Evolutionary conservation across 805 yeast genomes (phyloP).

Genomic region (Suhomyces kilbournensis): DNA sequence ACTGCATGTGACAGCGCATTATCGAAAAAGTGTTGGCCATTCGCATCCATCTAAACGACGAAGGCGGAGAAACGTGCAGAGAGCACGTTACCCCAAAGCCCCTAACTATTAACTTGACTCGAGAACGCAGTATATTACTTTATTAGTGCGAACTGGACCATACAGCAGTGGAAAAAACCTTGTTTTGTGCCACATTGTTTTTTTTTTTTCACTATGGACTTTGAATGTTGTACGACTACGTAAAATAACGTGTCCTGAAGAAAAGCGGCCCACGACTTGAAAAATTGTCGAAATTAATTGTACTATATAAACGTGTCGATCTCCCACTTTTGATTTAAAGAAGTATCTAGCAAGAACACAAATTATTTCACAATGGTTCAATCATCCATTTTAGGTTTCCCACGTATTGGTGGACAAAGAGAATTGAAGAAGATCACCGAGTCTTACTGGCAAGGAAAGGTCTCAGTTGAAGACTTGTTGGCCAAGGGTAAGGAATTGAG

Average conservation of each 20-base stretch:
- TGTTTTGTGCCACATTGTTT: not conserved
- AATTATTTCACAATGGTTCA: constrained; percentile 66
- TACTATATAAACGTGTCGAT: constrained; percentile 3
- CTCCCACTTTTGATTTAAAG: not conserved
- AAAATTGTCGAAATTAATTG: not conserved
- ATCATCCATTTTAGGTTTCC: constrained; percentile 98
- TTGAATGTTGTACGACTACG: constrained; percentile 1
- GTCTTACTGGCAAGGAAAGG: constrained; percentile 98
- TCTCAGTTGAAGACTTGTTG: constrained; percentile 78
- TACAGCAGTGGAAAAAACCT: not conserved
- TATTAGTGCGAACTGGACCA: not conserved
- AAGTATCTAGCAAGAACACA: not conserved
- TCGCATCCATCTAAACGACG: not conserved
- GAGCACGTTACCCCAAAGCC: not conserved
- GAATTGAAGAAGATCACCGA: constrained; percentile 98
- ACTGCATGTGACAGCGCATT: not conserved
- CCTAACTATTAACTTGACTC: not conserved
- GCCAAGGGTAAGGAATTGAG: constrained; percentile 94
- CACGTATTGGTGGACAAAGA: constrained; percentile 99
- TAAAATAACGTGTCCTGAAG: not conserved
- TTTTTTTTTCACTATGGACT: not conserved
- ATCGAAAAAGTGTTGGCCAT: not conserved
- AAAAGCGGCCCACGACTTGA: constrained; percentile 1
- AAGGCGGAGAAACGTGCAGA: not conserved
- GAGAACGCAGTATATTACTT: not conserved